These are phyloP conservation scores for Citrus inodora DNA, from an alignment of 345 rosid genomes.

Conservation along the genomic window DNA sequence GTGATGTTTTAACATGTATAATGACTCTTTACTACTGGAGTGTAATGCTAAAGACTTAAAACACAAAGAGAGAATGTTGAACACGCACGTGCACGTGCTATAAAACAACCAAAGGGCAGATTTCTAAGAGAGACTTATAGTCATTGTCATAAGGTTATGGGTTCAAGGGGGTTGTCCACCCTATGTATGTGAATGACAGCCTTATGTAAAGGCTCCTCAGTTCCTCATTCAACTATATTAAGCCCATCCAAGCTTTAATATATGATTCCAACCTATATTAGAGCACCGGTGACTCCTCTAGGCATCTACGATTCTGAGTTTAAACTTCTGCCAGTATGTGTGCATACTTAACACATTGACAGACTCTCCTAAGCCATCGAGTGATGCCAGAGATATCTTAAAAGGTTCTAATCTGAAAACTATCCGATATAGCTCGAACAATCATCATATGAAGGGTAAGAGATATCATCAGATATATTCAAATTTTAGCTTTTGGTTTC, in stretches of 20 bases:
- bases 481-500: neutral
- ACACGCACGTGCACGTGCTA: no score
- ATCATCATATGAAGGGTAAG: neutral
- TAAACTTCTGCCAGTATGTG: neutral
- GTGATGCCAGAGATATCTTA: neutral
- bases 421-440: neutral
- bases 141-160: neutral
- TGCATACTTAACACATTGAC: neutral
- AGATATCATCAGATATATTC: no score
- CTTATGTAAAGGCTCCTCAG: neutral
- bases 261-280: neutral
- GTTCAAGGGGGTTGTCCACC: neutral
- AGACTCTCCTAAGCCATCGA: neutral
- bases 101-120: neutral
- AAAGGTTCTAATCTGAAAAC: neutral
- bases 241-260: neutral
- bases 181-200: no score
- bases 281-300: neutral
- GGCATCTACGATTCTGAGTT: neutral
- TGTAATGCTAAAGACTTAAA: neutral
- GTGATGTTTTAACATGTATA: neutral
- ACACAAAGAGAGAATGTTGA: neutral
- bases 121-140: neutral
- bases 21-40: neutral
- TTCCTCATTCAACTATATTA: neutral